Conservation (phyloP, 2,329 filamentous ascomycete genomes). For the Aureobasidium sp. region DNA sequence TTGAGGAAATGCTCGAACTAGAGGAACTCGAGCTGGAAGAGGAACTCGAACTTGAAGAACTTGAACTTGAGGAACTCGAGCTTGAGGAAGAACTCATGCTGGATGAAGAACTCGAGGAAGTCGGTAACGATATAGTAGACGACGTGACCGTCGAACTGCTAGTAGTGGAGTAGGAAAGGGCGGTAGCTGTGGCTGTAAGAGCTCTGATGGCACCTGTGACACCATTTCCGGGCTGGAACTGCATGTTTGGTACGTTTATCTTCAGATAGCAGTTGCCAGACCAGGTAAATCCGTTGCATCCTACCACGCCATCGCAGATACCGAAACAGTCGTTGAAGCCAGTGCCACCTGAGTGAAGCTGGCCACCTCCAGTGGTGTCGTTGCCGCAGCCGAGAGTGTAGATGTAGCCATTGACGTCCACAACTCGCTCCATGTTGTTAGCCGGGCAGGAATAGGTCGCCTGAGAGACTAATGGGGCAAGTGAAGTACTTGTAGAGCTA, state of each 20-base stretch:
- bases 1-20: not conserved
- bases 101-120: too few relatives aligned
- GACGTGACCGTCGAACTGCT: not conserved
- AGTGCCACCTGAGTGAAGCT: not conserved
- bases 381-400: slow-evolving; percentile 1
- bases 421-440: not conserved
- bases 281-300: not conserved
- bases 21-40: not conserved
- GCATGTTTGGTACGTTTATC: not conserved
- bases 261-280: not conserved
- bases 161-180: not conserved
- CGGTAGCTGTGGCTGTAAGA: not conserved
- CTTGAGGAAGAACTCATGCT: not conserved
- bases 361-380: slow-evolving; percentile 5
- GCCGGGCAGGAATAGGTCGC: slow-evolving; percentile 9
- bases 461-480: not conserved
- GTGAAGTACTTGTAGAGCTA: not conserved
- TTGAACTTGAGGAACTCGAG: not conserved
- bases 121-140: not conserved
- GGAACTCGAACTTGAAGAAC: not conserved
- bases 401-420: not conserved
- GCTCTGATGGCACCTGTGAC: not conserved
- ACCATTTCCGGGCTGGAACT: not conserved
- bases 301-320: slow-evolving; percentile 18
- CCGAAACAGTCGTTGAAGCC: slow-evolving; percentile 21